phyloP scores from a whole-genome alignment of 1,284 basidiomycete genomes.

The Coniophora puteana region DNA sequence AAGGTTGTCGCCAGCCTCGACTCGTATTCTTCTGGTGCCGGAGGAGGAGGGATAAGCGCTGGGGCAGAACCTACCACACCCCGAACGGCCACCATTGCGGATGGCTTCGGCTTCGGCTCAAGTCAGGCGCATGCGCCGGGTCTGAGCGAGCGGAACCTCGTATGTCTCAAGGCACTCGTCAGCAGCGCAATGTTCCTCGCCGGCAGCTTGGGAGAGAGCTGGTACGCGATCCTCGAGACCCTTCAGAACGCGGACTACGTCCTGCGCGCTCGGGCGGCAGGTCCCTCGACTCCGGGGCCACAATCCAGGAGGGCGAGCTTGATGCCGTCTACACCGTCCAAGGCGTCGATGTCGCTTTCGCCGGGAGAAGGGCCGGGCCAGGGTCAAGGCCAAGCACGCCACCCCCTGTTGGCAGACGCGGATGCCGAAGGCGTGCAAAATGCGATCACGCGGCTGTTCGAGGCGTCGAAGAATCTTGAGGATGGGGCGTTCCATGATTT shows the following conservation, averaged over 20 bases:
- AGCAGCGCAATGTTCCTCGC: constrained; percentile 80
- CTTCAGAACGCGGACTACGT: constrained; percentile 93
- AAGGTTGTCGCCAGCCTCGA: constrained; percentile 84
- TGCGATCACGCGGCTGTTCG: constrained; percentile 79
- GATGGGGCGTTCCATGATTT: constrained; percentile 83
- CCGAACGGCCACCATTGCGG: constrained; percentile 54
- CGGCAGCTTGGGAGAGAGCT: constrained; percentile 80
- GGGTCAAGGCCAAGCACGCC: constrained; percentile 29
- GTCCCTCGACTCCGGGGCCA: constrained; percentile 20
- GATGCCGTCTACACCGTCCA: constrained; percentile 29
- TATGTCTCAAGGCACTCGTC: constrained; percentile 84
- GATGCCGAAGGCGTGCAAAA: constrained; percentile 71
- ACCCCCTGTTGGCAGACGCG: constrained; percentile 68
- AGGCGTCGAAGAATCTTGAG: constrained; percentile 79
- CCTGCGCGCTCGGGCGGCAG: constrained; percentile 55
- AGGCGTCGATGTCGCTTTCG: constrained; percentile 32
- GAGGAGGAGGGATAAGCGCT: no score
- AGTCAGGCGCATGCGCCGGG: constrained; percentile 58
- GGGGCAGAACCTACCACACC: constrained; percentile 65
- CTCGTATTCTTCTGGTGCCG: no score
- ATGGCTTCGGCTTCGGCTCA: constrained; percentile 69
- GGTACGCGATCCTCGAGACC: constrained; percentile 89
- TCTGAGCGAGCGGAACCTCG: constrained; percentile 85
- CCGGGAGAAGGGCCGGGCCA: constrained; percentile 18
- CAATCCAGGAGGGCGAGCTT: constrained; percentile 34